Conservation (phyloP, 345 rosid species). For the Mallotus nudiflorus region DNA sequence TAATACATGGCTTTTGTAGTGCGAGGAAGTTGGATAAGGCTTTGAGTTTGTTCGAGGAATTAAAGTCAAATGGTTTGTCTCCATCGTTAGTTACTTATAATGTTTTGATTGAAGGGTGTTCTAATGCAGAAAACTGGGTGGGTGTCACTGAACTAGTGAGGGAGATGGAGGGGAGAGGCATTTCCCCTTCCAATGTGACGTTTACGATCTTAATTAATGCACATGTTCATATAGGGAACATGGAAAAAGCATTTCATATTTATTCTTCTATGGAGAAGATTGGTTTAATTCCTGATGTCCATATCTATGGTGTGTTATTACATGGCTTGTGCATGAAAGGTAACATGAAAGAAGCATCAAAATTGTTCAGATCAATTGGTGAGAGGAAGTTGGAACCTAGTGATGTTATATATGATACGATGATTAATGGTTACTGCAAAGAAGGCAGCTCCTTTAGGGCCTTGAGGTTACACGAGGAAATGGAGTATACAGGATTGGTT, state of each 20-base stretch:
- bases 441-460: constrained; percentile 70
- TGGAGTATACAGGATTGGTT: constrained; percentile 51
- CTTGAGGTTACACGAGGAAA: constrained; percentile 56
- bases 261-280: constrained; percentile 50
- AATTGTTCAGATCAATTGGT: constrained; percentile 50
- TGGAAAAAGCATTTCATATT: constrained; percentile 61
- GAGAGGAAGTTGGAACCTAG: constrained; percentile 53
- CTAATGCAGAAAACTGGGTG: constrained; percentile 44
- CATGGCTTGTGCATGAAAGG: constrained; percentile 72
- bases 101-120: constrained; percentile 50
- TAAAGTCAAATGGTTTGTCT: constrained; percentile 56
- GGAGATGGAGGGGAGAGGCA: constrained; percentile 84
- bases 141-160: constrained; percentile 48
- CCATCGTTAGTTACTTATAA: constrained; percentile 69
- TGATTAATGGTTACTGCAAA: constrained; percentile 75
- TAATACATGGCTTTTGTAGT: constrained; percentile 59
- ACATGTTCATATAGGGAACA: constrained; percentile 40
- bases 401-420: constrained; percentile 62
- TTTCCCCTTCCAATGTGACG: constrained; percentile 65
- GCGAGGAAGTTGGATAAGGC: constrained; percentile 49
- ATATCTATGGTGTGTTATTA: constrained; percentile 57
- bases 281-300: constrained; percentile 65
- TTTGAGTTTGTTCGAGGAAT: constrained; percentile 41
- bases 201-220: constrained; percentile 64
- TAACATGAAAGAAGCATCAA: constrained; percentile 65